phyloP scores from a whole-genome alignment of 2,329 filamentous ascomycete species.

The Phoma sp. region DNA sequence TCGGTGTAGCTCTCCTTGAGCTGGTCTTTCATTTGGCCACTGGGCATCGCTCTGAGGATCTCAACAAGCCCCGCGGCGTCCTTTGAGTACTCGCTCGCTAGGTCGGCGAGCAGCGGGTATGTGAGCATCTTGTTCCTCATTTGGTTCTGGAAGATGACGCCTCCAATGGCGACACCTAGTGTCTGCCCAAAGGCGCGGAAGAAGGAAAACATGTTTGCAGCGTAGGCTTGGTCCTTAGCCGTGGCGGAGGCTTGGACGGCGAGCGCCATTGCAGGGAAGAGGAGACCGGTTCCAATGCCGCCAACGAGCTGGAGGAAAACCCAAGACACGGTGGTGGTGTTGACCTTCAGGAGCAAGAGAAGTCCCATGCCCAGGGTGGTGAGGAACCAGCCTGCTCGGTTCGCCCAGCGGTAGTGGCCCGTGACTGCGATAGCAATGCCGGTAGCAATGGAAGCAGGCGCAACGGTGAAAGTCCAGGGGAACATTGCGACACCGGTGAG shows the following conservation, averaged over 20 bases:
- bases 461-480: slow-evolving; percentile 63
- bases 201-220: slow-evolving; percentile 71
- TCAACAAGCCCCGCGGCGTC: slow-evolving; percentile 66
- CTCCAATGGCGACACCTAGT: slow-evolving; percentile 70
- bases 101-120: slow-evolving; percentile 56
- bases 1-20: slow-evolving; percentile 59
- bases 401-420: slow-evolving; percentile 65
- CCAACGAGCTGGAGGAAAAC: slow-evolving; percentile 67
- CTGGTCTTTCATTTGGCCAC: slow-evolving; percentile 53
- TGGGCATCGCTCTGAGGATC: slow-evolving; percentile 62
- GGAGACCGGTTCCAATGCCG: slow-evolving; percentile 67
- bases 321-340: slow-evolving; percentile 62
- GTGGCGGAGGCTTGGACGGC: slow-evolving; percentile 68
- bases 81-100: slow-evolving; percentile 59
- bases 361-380: slow-evolving; percentile 65
- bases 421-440: slow-evolving; percentile 62
- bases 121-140: slow-evolving; percentile 51
- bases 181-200: slow-evolving; percentile 69
- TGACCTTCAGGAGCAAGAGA: slow-evolving; percentile 57
- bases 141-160: slow-evolving; percentile 72
- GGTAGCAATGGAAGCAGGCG: slow-evolving; percentile 63
- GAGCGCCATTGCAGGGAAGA: slow-evolving; percentile 69
- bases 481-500: slow-evolving; percentile 50
- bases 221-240: slow-evolving; percentile 64
- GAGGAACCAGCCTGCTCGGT: slow-evolving; percentile 68